Base-by-base conservation (phyloP, 106 monocot species). In the Dioscorea alata region DNA sequence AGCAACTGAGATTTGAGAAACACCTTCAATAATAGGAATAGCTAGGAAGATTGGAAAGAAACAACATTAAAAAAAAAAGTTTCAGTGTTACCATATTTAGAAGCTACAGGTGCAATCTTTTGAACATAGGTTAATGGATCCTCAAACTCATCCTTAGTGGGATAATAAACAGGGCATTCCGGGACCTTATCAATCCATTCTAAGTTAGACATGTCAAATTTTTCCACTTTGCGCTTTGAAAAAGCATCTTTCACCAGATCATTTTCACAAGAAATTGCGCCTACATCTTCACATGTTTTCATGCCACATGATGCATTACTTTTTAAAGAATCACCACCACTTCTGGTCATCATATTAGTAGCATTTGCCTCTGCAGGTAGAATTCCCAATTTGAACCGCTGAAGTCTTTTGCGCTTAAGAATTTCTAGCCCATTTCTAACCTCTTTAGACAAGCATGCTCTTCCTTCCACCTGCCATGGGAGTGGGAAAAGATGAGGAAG, bases 141-240 rank as follows among this genome's bases (percentile, higher is more conserved):
- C 21, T 91, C 83, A 80, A 96, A 91, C 71, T 96, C 91, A 58
- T 86, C 88, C 69, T 86, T 96, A 25, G 95, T 77, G 23, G 95
- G 95, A 32, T 22, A 72, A 67, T 82, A 96, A 8, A 89, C 88
- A 68, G 91, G 95, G 57, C 95, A 96, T 13, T 96, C 95, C 28
- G 91, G 82, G 49, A 96, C 86, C 77, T 79, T 89, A 34, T 80
- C 86, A 33, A 89, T 89, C 95, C 91, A 96, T 63, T 91, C 91
- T 33, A 86, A 64, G 78, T 88, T 80, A 31, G 86, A 84, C 76
- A 82, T 78, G 69, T 86, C 74, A 69, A 86, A 91, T 35, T 89
- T 84, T 50, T 72, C 71, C 48, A 91, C 69, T 22, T 67, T 84
- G n/a, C 63, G 68, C 70, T 91, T 91, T 32, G 75, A 34, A 72